Evolutionary conservation across 2,329 filamentous ascomycete species (phyloP).

Genomic region (Colletotrichum ledebouriae): DNA sequence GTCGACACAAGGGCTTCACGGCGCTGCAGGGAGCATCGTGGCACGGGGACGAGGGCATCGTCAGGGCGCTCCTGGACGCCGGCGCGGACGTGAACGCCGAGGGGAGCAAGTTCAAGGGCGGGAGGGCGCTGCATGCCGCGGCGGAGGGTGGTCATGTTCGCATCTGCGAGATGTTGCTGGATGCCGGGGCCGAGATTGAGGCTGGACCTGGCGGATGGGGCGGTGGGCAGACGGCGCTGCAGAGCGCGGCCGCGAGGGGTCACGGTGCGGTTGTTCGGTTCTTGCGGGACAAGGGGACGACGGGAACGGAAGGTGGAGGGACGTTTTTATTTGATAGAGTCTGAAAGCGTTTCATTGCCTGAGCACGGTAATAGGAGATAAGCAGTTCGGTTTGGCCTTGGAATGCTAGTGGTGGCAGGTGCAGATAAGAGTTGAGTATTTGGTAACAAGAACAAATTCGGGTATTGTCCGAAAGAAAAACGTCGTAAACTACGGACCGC

Average conservation of each 20-base stretch:
- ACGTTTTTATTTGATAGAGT: constrained; percentile 32
- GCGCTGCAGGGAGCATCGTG: constrained; percentile 52
- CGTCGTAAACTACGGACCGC: neutral
- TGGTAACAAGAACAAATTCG: neutral
- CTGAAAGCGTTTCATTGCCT: neutral
- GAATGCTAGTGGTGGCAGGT: constrained; percentile 1
- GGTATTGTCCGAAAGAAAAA: neutral
- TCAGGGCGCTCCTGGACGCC: constrained; percentile 41
- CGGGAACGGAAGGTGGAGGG: constrained; percentile 38
- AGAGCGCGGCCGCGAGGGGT: constrained; percentile 52
- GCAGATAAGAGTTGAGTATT: constrained; percentile 4
- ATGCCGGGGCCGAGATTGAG: constrained; percentile 54
- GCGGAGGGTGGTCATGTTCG: constrained; percentile 26
- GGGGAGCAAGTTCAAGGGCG: constrained; percentile 44
- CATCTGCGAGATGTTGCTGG: constrained; percentile 50
- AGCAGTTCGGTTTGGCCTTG: neutral
- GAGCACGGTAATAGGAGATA: constrained; percentile 8
- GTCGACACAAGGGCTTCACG: constrained; percentile 47
- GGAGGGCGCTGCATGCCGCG: constrained; percentile 45
- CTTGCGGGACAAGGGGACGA: constrained; percentile 54
- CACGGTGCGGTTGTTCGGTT: constrained; percentile 57
- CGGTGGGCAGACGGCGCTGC: constrained; percentile 50
- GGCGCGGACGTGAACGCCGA: constrained; percentile 46
- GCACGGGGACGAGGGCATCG: constrained; percentile 51
- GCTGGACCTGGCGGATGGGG: constrained; percentile 48